These are phyloP conservation scores for Toxoplasma gondii DNA, from an alignment of 169 alveolate genomes.

Conservation along the genomic window DNA sequence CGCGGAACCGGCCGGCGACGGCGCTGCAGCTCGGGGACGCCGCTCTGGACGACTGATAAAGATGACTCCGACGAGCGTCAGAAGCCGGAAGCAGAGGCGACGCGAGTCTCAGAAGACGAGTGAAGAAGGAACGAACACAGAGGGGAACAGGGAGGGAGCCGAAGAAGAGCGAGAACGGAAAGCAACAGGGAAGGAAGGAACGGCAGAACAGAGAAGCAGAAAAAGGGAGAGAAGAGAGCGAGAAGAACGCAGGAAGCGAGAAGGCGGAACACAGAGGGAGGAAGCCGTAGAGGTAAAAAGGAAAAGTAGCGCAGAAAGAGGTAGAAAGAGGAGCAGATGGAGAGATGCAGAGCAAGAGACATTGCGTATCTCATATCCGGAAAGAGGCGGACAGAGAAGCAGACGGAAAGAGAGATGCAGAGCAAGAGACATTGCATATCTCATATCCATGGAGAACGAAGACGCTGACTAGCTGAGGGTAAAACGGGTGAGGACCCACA, in stretches of 20 bases:
- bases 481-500: too few relatives aligned
- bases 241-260: neutral
- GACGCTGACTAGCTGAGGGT: too few relatives aligned
- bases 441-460: too few relatives aligned
- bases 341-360: neutral
- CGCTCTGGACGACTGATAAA: neutral
- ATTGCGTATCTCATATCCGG: too few relatives aligned
- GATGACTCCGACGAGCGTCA: neutral
- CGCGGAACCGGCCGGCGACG: conserved; percentile 25
- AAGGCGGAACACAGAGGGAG: neutral
- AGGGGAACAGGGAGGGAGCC: neutral
- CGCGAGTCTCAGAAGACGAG: neutral
- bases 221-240: neutral
- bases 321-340: neutral
- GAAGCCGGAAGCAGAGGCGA: neutral
- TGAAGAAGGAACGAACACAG: neutral
- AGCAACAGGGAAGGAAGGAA: neutral
- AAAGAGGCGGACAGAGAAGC: too few relatives aligned
- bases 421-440: too few relatives aligned
- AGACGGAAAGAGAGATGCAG: too few relatives aligned
- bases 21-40: neutral
- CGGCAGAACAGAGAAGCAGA: neutral
- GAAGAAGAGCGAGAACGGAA: neutral
- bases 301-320: neutral
- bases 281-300: neutral